phyloP scores from a whole-genome alignment of 2,329 filamentous ascomycete species.

The Paecilomyces niveus region DNA sequence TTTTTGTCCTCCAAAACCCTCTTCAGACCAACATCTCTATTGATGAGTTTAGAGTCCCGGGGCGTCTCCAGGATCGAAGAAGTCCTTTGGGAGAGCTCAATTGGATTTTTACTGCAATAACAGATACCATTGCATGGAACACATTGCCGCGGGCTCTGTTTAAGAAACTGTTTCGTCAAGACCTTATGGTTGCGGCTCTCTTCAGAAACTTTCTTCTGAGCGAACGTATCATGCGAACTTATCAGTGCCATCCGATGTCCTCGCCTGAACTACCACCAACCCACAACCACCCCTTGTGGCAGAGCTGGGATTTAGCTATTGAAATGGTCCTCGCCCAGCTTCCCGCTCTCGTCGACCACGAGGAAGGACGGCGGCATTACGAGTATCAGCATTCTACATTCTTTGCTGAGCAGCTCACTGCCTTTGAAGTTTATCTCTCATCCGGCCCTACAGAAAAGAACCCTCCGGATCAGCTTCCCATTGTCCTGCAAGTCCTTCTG shows the following conservation, averaged over 20 bases:
- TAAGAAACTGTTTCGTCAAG: slow-evolving; percentile 93
- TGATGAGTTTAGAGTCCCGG: slow-evolving; percentile 81
- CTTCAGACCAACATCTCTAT: slow-evolving; percentile 60
- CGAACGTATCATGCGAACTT: slow-evolving; percentile 91
- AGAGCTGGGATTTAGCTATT: slow-evolving; percentile 94
- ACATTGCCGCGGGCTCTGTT: slow-evolving; percentile 83
- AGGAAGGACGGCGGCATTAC: slow-evolving; percentile 69
- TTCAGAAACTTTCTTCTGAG: slow-evolving; percentile 94
- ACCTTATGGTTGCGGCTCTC: slow-evolving; percentile 96
- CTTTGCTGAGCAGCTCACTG: slow-evolving; percentile 93
- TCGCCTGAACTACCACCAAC: slow-evolving; percentile 89
- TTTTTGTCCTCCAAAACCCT: slow-evolving; percentile 91
- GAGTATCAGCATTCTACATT: slow-evolving; percentile 93
- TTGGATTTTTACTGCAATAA: slow-evolving; percentile 99
- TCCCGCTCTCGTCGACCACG: slow-evolving; percentile 69
- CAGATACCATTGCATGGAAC: slow-evolving; percentile 98
- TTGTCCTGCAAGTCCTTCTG: slow-evolving; percentile 89
- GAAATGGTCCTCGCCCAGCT: slow-evolving; percentile 91
- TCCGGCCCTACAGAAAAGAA: slow-evolving; percentile 78
- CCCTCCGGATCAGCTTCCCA: slow-evolving; percentile 88
- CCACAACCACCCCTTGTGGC: slow-evolving; percentile 90
- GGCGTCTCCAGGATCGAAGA: slow-evolving; percentile 82
- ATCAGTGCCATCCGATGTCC: slow-evolving; percentile 91
- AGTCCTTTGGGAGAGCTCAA: slow-evolving; percentile 94
- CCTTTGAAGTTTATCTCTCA: slow-evolving; percentile 90